phyloP scores from a whole-genome alignment of 352 stramenopile genomes.

The Globisporangium paroecandrum region DNA sequence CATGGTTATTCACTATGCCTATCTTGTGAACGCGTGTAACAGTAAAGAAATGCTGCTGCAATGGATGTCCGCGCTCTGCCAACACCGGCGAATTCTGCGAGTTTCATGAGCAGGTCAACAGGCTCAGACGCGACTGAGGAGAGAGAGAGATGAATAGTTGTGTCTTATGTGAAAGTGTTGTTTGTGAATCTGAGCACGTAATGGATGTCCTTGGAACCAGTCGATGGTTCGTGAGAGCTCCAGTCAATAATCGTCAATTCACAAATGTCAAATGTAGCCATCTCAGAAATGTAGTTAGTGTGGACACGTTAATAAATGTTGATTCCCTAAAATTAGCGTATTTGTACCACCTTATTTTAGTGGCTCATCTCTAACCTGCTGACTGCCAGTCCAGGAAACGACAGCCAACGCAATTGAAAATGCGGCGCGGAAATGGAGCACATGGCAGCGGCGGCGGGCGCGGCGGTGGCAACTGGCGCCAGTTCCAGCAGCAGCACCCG shows the following conservation, averaged over 20 bases:
- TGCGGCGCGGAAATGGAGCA: slow-evolving; percentile 12
- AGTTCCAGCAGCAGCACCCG: slow-evolving; percentile 34
- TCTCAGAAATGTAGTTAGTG: not conserved
- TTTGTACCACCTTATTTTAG: not conserved
- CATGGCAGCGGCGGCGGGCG: slow-evolving; percentile 9
- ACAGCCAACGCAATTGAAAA: slow-evolving; percentile 14
- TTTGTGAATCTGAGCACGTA: not conserved
- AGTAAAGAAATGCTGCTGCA: slow-evolving; percentile 48
- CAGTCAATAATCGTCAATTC: not conserved
- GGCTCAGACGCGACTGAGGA: not conserved
- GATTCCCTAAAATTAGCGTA: not conserved
- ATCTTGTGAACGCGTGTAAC: not conserved
- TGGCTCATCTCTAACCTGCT: not conserved
- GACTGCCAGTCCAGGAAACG: slow-evolving; percentile 6
- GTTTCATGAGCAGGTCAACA: slow-evolving; percentile 25
- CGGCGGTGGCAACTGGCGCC: slow-evolving; percentile 23
- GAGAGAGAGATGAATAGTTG: not conserved
- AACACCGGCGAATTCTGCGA: slow-evolving; percentile 43
- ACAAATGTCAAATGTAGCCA: not conserved
- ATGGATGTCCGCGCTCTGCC: slow-evolving; percentile 26
- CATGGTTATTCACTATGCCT: not conserved
- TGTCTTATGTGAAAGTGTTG: not conserved
- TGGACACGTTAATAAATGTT: not conserved
- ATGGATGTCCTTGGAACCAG: not conserved
- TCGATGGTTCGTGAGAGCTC: not conserved